Conservation (phyloP, 495 filamentous ascomycete genomes). For the Neurospora sp. region DNA sequence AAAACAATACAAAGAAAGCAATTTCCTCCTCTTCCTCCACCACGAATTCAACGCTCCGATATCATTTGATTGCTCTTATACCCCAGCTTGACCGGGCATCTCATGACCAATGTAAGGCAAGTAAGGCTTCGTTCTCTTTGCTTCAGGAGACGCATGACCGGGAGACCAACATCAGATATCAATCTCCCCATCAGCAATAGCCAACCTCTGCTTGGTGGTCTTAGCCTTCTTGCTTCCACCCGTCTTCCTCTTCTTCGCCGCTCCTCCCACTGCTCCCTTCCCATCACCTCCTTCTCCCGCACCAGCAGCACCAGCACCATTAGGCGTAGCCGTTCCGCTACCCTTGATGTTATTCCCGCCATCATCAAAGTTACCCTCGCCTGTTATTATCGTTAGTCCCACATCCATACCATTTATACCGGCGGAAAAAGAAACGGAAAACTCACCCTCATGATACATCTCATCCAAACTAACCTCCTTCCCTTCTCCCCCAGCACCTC, state of each 20-base stretch:
- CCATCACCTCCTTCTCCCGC: slow-evolving; percentile 38
- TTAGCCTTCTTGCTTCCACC: slow-evolving; percentile 78
- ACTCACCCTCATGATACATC: slow-evolving; percentile 96
- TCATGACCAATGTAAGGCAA: too few species aligned
- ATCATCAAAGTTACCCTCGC: slow-evolving; percentile 91
- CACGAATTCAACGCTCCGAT: not conserved
- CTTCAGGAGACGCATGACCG: not conserved
- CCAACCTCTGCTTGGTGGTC: slow-evolving; percentile 78
- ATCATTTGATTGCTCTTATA: not conserved
- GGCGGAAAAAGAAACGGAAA: not conserved
- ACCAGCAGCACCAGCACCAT: slow-evolving; percentile 44
- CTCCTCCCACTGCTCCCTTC: slow-evolving; percentile 41
- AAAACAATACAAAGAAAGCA: not conserved
- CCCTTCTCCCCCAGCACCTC: slow-evolving; percentile 22
- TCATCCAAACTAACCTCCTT: slow-evolving; percentile 73
- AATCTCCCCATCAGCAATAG: slow-evolving; percentile 71
- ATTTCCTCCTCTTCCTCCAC: not conserved
- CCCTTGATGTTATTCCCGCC: slow-evolving; percentile 44
- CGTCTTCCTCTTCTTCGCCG: slow-evolving; percentile 37
- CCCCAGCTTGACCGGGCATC: too few species aligned
- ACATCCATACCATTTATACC: too few species aligned
- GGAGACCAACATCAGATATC: slow-evolving; percentile 10
- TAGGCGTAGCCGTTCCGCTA: slow-evolving; percentile 74
- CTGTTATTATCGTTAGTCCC: slow-evolving; percentile 29
- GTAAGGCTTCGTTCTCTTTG: too few species aligned